Conservation (phyloP, 2,329 filamentous ascomycete species). For the Metarhizium anisopliae region DNA sequence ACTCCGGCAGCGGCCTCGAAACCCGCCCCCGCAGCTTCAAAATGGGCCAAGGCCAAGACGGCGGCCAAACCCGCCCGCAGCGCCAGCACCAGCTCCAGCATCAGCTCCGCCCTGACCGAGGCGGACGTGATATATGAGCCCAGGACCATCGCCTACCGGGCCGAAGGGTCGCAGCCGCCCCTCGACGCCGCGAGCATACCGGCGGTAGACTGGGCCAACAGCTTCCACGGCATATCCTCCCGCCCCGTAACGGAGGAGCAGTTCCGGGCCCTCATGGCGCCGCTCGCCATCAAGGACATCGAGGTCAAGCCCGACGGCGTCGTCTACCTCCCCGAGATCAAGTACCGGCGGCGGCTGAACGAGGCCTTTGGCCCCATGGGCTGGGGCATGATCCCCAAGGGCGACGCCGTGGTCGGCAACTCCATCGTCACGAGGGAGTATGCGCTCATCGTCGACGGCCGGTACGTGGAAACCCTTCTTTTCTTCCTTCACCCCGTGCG, state of each 20-base stretch:
- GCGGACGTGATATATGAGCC: constrained; percentile 8
- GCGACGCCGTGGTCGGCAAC: constrained; percentile 76
- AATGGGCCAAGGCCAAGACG: constrained; percentile 1
- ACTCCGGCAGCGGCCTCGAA: background rate
- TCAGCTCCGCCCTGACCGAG: background rate
- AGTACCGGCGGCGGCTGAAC: constrained; percentile 88
- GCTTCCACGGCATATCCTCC: constrained; percentile 69
- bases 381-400: constrained; percentile 86
- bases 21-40: background rate
- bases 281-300: constrained; percentile 64
- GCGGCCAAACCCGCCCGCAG: background rate
- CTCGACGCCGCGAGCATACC: constrained; percentile 6
- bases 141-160: constrained; percentile 9
- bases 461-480: constrained; percentile 43
- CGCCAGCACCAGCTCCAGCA: background rate
- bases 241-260: constrained; percentile 63
- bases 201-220: constrained; percentile 67
- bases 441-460: constrained; percentile 76
- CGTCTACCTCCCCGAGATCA: constrained; percentile 94
- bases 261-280: constrained; percentile 57
- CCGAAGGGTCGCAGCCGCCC: constrained; percentile 2
- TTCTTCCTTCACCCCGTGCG: too few relatives aligned
- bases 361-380: constrained; percentile 87
- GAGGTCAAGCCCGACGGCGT: constrained; percentile 98
- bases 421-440: constrained; percentile 84